phyloP scores from a whole-genome alignment of 2,329 filamentous ascomycete genomes.

The Curvularia hawaiiensis region DNA sequence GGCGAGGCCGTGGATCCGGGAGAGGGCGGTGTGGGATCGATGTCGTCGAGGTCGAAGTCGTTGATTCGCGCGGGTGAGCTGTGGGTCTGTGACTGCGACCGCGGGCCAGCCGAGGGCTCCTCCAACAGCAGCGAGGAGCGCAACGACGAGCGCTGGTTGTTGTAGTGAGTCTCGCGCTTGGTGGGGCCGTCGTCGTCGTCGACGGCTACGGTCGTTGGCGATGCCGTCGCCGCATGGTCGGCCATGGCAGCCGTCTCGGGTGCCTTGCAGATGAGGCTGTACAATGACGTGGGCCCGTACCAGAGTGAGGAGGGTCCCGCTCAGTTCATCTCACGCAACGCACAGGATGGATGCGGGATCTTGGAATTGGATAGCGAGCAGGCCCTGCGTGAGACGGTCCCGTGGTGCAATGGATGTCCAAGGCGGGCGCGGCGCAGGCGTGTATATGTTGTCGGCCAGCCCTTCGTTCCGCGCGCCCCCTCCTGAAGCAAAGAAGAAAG shows the following conservation, averaged over 20 bases:
- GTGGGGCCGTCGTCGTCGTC: slow-evolving; percentile 27
- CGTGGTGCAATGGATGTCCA: not conserved
- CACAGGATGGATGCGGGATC: not conserved
- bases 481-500: slow-evolving; percentile 10
- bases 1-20: slow-evolving; percentile 18
- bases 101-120: slow-evolving; percentile 21
- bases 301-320: not conserved
- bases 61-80: slow-evolving; percentile 19
- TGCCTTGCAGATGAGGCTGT: slow-evolving; percentile 12
- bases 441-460: not conserved
- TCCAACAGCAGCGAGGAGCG: slow-evolving; percentile 23
- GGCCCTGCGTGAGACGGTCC: not conserved
- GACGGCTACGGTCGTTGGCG: not conserved
- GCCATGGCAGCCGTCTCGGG: slow-evolving; percentile 22
- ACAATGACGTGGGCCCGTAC: slow-evolving; percentile 19
- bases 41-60: slow-evolving; percentile 28
- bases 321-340: not conserved
- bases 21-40: slow-evolving; percentile 13
- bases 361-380: not conserved
- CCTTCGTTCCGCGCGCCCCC: not conserved
- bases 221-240: slow-evolving; percentile 11
- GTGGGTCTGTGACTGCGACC: slow-evolving; percentile 19
- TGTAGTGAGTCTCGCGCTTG: slow-evolving; percentile 40
- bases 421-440: not conserved
- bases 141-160: slow-evolving; percentile 43